Conservation (phyloP, 1,139 yeast species). For the Sugiyamaella sp. region DNA sequence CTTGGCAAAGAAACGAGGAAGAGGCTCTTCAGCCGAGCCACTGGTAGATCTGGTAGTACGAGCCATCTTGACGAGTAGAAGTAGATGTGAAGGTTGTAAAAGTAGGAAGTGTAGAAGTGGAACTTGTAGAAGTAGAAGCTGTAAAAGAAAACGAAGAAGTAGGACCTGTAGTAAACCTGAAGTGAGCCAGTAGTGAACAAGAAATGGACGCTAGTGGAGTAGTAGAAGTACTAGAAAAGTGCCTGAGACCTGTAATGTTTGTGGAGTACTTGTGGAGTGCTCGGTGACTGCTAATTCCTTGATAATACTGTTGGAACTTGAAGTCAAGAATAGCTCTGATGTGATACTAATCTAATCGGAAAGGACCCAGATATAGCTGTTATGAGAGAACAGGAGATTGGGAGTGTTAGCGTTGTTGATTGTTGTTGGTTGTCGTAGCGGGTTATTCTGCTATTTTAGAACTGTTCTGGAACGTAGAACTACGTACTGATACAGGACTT, state of each 20-base stretch:
- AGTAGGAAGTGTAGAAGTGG: neutral
- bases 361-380: too few species aligned
- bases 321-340: too few species aligned
- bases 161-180: neutral
- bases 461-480: neutral
- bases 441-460: neutral
- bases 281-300: too few species aligned
- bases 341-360: too few species aligned
- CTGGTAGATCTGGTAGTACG: constrained; percentile 87
- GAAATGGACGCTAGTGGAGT: neutral
- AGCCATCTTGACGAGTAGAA: constrained; percentile 56
- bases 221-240: too few species aligned
- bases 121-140: neutral
- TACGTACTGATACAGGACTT: neutral
- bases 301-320: too few species aligned
- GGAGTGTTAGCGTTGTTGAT: too few species aligned
- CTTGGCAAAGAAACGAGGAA: constrained; percentile 75
- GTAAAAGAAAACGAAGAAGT: too few species aligned
- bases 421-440: neutral
- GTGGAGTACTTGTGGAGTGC: too few species aligned
- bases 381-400: too few species aligned
- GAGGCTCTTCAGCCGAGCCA: constrained; percentile 46
- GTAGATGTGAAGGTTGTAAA: too few species aligned
- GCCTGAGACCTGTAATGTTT: too few species aligned
- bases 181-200: neutral